A percentile compares a stretch with the other conserved stretches of the same genome.
Evolutionary conservation across 1,139 yeast species (phyloP).

Genomic region (Debaryomycetaceae sp.): DNA sequence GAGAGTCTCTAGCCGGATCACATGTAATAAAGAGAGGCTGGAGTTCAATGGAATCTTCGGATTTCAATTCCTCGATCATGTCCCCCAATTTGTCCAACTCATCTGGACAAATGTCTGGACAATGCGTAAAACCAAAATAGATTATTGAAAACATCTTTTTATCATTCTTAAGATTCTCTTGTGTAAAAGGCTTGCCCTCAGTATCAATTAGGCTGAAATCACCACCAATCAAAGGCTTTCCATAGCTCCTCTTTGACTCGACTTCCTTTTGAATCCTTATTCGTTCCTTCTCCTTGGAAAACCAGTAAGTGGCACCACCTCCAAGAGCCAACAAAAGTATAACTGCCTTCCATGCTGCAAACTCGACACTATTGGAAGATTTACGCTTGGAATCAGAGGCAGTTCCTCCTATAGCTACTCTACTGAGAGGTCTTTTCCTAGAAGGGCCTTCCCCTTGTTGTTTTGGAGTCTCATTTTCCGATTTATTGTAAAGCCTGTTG

Average conservation of each 20-base stretch:
- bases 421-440: constrained; percentile 42
- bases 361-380: constrained; percentile 51
- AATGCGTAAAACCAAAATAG: constrained; percentile 93
- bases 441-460: not conserved
- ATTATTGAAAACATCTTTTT: constrained; percentile 63
- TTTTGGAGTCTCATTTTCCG: not conserved
- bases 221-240: constrained; percentile 93
- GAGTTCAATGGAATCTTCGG: constrained; percentile 52
- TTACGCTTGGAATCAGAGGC: constrained; percentile 22
- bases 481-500: constrained; percentile 4
- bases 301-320: constrained; percentile 65
- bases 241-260: constrained; percentile 81
- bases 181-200: constrained; percentile 69
- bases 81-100: constrained; percentile 87
- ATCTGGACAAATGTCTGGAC: constrained; percentile 98
- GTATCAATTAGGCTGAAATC: constrained; percentile 71
- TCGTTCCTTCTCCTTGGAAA: constrained; percentile 69
- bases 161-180: constrained; percentile 65
- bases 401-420: constrained; percentile 47
- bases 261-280: constrained; percentile 72
- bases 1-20: constrained; percentile 92
- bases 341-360: constrained; percentile 88
- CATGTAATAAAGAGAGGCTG: constrained; percentile 93
- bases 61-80: constrained; percentile 64
- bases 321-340: constrained; percentile 64